Base-by-base conservation (phyloP, 2,329 filamentous ascomycete genomes). In the Fusarium paranaense region DNA sequence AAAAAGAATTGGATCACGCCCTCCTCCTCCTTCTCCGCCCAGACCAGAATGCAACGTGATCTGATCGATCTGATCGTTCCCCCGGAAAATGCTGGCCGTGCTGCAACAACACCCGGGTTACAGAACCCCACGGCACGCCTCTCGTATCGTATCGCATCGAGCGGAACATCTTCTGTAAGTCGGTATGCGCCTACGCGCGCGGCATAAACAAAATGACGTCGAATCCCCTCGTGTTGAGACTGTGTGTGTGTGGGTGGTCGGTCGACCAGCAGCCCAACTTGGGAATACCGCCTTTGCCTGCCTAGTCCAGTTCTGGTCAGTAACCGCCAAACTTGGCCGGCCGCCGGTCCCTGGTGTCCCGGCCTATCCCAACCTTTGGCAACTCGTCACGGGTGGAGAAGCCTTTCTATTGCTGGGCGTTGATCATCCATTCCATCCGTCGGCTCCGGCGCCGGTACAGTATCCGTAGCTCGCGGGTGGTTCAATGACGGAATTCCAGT, bases 21-120 rank as follows among this genome's bases (percentile, higher is more conserved):
- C 47, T 50, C 40, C 40, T 42, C 40, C 40, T 52, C 16, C 50
- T 33, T 67, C 70, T 73, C 70, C 70, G 64, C 69, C 54, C 40
- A 42, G 60, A 47, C 59, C 38, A 69, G 56, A 67, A 74, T 73
- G 71, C 52, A 72, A 73, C 71, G 25, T 74, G 71, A 74, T 74
- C 68, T 74, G 67, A 74, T 74, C 72, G 72, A 74, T 74, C 72
- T 71, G 52, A 54, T 57, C 40, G 16, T 30, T 62, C 57, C 69
- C 71, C 71, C 61, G 40, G 71, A 58, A 71, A 74, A 72, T 68
- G 63, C 62, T 69, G 62, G 20, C 62, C 74, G 73, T 71, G 56
- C 63, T 65, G 66, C 61, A 66, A 27, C 61, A 72, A 72, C 71
- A 18, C 71, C 67, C 68, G 30, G n/a, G 14, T 38, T 33, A 5